Conservation (phyloP, 768 basidiomycete genomes). For the Rhizopogon vinicolor region DNA sequence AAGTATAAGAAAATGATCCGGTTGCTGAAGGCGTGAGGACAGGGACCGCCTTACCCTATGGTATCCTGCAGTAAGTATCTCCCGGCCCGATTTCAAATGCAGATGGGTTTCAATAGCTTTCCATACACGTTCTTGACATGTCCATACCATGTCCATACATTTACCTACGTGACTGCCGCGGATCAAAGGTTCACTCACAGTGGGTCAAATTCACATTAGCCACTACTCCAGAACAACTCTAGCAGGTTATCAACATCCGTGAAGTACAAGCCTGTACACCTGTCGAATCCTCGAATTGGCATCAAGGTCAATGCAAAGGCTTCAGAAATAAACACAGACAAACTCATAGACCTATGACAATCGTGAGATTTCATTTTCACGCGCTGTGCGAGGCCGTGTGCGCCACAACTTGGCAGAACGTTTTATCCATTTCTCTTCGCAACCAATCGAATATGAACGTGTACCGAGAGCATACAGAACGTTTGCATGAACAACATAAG, state of each 20-base stretch:
- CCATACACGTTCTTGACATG: too few relatives aligned
- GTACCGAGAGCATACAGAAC: too few relatives aligned
- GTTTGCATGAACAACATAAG: background rate
- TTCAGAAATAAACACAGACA: constrained; percentile 10
- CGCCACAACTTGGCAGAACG: background rate
- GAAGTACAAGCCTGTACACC: too few relatives aligned
- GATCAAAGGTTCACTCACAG: too few relatives aligned
- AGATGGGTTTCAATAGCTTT: too few relatives aligned
- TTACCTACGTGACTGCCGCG: too few relatives aligned
- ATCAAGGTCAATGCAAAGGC: background rate
- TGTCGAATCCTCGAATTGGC: too few relatives aligned
- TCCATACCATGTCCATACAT: too few relatives aligned
- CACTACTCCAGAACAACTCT: background rate
- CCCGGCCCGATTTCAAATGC: too few relatives aligned
- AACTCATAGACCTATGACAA: background rate
- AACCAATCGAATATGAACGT: background rate
- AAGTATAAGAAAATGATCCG: background rate
- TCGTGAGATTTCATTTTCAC: background rate
- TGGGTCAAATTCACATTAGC: too few relatives aligned
- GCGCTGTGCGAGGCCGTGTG: background rate
- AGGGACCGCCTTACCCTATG: background rate
- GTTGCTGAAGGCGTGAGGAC: background rate
- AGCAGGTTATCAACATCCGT: too few relatives aligned
- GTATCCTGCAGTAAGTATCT: background rate
- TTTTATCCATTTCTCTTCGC: background rate